Base-by-base conservation (phyloP, 2,329 filamentous ascomycete genomes). In the Cercospora sp. region DNA sequence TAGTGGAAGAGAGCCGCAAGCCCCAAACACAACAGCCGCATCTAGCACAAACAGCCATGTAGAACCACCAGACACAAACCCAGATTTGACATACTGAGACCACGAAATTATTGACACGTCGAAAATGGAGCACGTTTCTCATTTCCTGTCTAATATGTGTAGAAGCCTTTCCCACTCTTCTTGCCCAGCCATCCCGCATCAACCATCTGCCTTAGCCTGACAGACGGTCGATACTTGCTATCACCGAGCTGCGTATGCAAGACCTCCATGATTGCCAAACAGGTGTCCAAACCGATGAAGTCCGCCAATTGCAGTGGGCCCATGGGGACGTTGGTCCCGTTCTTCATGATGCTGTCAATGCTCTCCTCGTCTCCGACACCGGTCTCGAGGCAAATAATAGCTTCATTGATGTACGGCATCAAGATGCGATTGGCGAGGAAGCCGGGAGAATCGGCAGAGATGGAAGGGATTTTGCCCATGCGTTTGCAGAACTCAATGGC, bases 391-490 rank as follows among this genome's bases (percentile, higher is more conserved):
- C 95, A 99, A 72, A 97, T 94, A 74, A 99, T 86, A 8, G 96
- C 95, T 82, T 99, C 95, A 79, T 99, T 99, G 84, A 99, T 97
- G 79, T 99, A 99, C 0, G 95, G 95, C 95, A 99, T 99, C 68
- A 99, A 83, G 69, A 99, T 99, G 9, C 95, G 87, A 80, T 99
- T 99, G 33, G 95, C 95, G 26, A 99, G 84, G 84, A 99, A 99
- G 1, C 95, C 95, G 0, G 95, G 95, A 0, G 91, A 89, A 80
- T 99, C 95, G 16, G 92, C 91, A 13, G 93, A 97, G 31, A 91
- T 87, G 3, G 94, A 96, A 0, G 93, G 84, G 63, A 98, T 86
- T 83, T 99, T 99, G 76, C 94, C 94, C 92, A 99, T 97, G 68
- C 88, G 88, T 82, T 91, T 88, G 81, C 94, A 94, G 78, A 99